A percentile compares a stretch with the other conserved stretches of the same genome.
Evolutionary conservation across 139 green algal genomes (phyloP).

Genomic region (Asterochloris sp.): DNA sequence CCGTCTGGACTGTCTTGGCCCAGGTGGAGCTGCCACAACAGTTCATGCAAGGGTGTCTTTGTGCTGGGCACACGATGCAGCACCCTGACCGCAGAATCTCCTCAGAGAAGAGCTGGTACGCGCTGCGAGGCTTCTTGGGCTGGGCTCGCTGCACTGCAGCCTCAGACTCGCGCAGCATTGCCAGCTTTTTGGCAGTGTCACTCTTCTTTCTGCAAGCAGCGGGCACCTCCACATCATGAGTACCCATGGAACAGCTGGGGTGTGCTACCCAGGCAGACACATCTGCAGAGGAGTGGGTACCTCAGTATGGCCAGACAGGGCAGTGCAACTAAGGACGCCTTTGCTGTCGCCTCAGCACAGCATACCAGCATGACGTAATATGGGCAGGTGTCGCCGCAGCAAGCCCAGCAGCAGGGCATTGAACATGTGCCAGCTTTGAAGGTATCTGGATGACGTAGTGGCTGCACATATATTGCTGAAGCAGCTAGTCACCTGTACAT

Average conservation of each 20-base stretch:
- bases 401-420: too few species aligned
- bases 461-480: too few species aligned
- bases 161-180: conserved; percentile 17
- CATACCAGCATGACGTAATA: not conserved
- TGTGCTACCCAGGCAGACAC: conserved; percentile 36
- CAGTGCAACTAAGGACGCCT: not conserved
- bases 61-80: too few species aligned
- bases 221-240: not conserved
- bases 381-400: not conserved
- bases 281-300: conserved; percentile 23
- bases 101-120: conserved; percentile 23
- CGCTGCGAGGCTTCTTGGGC: conserved; percentile 16
- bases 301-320: not conserved
- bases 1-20: too few species aligned
- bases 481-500: too few species aligned
- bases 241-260: conserved; percentile 23
- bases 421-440: too few species aligned
- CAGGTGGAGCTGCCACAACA: too few species aligned
- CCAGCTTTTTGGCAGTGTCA: conserved; percentile 6
- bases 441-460: too few species aligned
- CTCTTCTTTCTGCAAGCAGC: conserved; percentile 19
- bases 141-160: conserved; percentile 14
- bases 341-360: too few species aligned
- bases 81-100: conserved; percentile 26
- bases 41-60: too few species aligned